phyloP scores from a whole-genome alignment of 2,329 filamentous ascomycete species.

The Chaetomiaceae sp. region DNA sequence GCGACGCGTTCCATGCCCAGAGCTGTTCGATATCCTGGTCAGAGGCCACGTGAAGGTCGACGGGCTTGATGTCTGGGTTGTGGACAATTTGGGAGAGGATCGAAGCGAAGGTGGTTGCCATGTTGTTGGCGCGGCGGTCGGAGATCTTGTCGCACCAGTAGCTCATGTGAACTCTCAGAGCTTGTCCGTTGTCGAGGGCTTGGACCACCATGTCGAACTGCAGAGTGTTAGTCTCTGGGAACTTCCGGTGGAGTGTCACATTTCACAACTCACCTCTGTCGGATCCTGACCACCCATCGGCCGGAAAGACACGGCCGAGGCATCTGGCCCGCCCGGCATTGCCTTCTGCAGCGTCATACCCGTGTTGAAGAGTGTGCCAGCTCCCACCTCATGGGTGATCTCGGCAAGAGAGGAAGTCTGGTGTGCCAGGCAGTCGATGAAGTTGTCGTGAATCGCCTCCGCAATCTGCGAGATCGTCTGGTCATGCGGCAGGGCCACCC shows the following conservation, averaged over 20 bases:
- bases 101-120: constrained; percentile 3
- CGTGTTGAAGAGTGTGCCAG: constrained; percentile 15
- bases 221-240: not conserved
- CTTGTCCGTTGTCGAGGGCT: constrained; percentile 5
- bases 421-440: constrained; percentile 14
- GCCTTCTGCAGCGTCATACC: constrained; percentile 15
- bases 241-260: too few species aligned
- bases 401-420: constrained; percentile 14
- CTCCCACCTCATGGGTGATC: constrained; percentile 16
- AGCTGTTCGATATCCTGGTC: constrained; percentile 10
- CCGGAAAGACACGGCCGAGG: not conserved
- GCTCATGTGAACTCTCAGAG: constrained; percentile 1
- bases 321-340: not conserved
- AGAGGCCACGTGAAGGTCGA: constrained; percentile 3
- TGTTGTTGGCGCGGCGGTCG: constrained; percentile 5
- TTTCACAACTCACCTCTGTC: constrained; percentile 8
- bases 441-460: constrained; percentile 10
- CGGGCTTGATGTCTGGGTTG: not conserved
- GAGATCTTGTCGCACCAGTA: constrained; percentile 13
- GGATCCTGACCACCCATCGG: constrained; percentile 12
- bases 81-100: constrained; percentile 7
- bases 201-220: constrained; percentile 14
- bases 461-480: constrained; percentile 4
- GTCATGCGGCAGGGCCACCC: constrained; percentile 3
- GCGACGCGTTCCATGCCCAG: constrained; percentile 9